A percentile compares a stretch with the other conserved stretches of the same genome.
phyloP scores from a whole-genome alignment of 371 early-diverging fungal species.

The Entomophthora muscae region DNA sequence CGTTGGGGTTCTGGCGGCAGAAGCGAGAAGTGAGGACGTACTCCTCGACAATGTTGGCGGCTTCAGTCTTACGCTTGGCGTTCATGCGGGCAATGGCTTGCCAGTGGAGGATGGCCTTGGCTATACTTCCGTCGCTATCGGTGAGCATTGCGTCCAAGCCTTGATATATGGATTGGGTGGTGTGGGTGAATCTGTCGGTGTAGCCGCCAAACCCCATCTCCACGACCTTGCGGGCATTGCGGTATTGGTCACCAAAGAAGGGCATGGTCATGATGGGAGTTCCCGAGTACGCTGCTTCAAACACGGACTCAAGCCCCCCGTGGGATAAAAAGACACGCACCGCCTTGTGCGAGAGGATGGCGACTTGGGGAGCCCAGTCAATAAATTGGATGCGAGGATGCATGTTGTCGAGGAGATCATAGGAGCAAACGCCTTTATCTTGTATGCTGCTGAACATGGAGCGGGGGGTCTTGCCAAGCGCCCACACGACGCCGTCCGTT shows the following conservation, averaged over 20 bases:
- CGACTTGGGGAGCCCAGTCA: slow-evolving; percentile 7
- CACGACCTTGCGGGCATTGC: too few relatives aligned
- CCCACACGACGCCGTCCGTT: too few relatives aligned
- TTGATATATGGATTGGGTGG: too few relatives aligned
- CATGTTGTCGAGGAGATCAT: background rate
- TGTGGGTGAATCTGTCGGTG: too few relatives aligned
- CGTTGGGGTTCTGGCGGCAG: background rate
- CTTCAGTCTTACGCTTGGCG: background rate
- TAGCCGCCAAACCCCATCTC: slow-evolving; percentile 3
- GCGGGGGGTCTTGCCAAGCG: background rate
- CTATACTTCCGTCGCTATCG: background rate
- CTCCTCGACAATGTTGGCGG: background rate
- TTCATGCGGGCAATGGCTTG: too few relatives aligned
- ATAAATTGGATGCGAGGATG: slow-evolving; percentile 7
- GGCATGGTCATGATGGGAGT: slow-evolving; percentile 9
- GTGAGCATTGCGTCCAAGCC: background rate
- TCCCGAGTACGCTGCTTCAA: slow-evolving; percentile 2
- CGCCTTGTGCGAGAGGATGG: slow-evolving; percentile 4
- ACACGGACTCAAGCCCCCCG: slow-evolving; percentile 6
- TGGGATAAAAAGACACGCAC: slow-evolving; percentile 4
- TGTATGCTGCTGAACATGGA: background rate
- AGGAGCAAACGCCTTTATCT: background rate
- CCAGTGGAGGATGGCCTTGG: background rate
- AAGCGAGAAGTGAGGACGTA: background rate
- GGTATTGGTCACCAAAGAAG: slow-evolving; percentile 5